Conservation (phyloP, 2,329 filamentous ascomycete genomes). For the Botrytis aclada region DNA sequence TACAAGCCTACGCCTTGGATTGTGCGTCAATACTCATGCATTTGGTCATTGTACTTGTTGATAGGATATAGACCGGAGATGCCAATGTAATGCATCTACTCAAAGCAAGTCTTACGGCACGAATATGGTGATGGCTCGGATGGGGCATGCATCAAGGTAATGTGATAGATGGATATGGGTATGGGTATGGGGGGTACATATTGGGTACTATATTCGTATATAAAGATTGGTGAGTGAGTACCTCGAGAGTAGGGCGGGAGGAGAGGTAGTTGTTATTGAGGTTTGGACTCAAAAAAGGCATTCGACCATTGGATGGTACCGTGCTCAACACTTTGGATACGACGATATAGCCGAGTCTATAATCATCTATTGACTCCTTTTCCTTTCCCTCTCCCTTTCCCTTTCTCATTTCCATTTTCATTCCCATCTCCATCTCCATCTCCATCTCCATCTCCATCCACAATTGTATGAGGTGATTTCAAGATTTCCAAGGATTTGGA, state of each 20-base stretch:
- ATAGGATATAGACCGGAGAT: not conserved
- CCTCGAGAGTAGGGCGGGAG: not conserved
- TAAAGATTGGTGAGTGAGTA: not conserved
- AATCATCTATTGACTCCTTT: not conserved
- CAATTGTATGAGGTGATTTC: not conserved
- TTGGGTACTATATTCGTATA: not conserved
- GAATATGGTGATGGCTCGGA: not conserved
- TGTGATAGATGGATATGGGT: not conserved
- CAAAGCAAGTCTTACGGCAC: not conserved
- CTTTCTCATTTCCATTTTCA: too few relatives aligned
- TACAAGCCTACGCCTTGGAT: not conserved
- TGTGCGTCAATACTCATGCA: not conserved
- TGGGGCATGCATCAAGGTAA: not conserved
- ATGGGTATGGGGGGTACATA: not conserved
- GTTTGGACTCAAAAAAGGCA: not conserved
- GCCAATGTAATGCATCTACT: not conserved
- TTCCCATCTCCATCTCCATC: not conserved
- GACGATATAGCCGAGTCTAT: not conserved
- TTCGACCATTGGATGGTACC: not conserved
- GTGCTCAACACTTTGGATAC: not conserved
- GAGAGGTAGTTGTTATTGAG: not conserved
- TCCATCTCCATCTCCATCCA: not conserved
- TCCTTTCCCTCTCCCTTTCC: too few relatives aligned
- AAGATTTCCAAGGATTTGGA: not conserved
- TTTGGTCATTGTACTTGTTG: not conserved